These are phyloP conservation scores for Xylaria grammica DNA, from an alignment of 495 filamentous ascomycete genomes.

Conservation along the genomic window DNA sequence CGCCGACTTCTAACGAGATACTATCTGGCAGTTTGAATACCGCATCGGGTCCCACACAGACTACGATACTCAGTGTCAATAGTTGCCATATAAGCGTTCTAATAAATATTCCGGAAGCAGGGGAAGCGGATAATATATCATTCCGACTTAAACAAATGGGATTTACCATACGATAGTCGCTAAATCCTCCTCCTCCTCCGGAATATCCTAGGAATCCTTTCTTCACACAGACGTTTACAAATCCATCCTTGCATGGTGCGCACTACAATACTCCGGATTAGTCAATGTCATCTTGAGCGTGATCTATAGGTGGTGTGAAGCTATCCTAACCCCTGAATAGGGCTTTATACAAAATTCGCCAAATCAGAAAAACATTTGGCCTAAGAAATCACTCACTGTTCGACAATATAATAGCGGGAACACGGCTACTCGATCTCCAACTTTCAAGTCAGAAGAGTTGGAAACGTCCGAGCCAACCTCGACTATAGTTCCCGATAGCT, in stretches of 20 bases:
- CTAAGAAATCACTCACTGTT: conserved; percentile 21
- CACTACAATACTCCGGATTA: conserved; percentile 35
- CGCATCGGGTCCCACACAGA: conserved; percentile 50
- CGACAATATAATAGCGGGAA: conserved; percentile 66
- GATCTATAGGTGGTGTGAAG: too few species aligned
- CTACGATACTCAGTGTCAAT: too few species aligned
- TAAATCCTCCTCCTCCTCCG: conserved; percentile 63
- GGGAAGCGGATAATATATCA: too few species aligned
- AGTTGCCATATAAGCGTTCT: too few species aligned
- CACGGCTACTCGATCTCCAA: conserved; percentile 62
- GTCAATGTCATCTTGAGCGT: too few species aligned
- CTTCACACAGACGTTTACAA: conserved; percentile 61
- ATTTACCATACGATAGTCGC: too few species aligned
- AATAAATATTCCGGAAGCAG: too few species aligned
- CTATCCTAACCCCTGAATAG: too few species aligned
- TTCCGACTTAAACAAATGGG: too few species aligned
- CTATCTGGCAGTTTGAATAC: conserved; percentile 60
- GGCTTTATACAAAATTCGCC: too few species aligned
- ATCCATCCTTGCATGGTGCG: conserved; percentile 53
- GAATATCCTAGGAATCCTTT: conserved; percentile 66
- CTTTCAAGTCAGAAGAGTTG: conserved; percentile 41
- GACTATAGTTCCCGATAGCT: conserved; percentile 64
- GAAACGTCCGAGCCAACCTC: conserved; percentile 61
- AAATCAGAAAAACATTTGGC: too few species aligned
- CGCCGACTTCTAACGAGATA: conserved; percentile 64